Conservation (phyloP, 106 monocot species). For the Dendrobium officinale region DNA sequence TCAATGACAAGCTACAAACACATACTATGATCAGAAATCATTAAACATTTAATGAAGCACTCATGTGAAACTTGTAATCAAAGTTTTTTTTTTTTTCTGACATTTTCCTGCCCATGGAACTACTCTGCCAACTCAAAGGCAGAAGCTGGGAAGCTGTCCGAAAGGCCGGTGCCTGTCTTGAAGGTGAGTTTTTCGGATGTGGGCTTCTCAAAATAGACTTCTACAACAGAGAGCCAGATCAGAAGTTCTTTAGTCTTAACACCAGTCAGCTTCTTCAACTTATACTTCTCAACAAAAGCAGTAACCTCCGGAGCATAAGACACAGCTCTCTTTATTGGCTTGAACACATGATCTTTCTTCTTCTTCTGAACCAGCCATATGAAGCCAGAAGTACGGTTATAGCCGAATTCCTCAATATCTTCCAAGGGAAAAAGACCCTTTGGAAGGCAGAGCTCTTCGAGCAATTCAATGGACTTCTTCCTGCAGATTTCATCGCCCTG, state of each 20-base stretch:
- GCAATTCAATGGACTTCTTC: background rate
- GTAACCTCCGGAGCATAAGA: background rate
- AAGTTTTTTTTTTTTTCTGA: too few relatives aligned
- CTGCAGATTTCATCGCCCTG: conserved; percentile 3
- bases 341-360: conserved; percentile 2
- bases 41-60: too few relatives aligned
- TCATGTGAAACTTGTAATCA: too few relatives aligned
- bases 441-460: background rate
- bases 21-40: too few relatives aligned
- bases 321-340: background rate
- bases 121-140: background rate
- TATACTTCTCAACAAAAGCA: background rate
- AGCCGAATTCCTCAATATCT: background rate
- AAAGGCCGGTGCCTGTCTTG: background rate
- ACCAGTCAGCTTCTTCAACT: background rate
- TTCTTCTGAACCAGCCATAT: conserved; percentile 4
- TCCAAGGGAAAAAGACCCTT: background rate
- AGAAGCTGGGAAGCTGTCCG: background rate
- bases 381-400: background rate
- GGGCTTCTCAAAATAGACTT: background rate
- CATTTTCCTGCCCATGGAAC: too few relatives aligned
- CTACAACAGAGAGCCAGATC: background rate
- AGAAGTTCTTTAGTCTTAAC: conserved; percentile 7
- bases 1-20: too few relatives aligned
- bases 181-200: background rate